These are phyloP conservation scores for Fusarium marasasianum DNA, from an alignment of 2,329 filamentous ascomycete species.

Conservation along the genomic window DNA sequence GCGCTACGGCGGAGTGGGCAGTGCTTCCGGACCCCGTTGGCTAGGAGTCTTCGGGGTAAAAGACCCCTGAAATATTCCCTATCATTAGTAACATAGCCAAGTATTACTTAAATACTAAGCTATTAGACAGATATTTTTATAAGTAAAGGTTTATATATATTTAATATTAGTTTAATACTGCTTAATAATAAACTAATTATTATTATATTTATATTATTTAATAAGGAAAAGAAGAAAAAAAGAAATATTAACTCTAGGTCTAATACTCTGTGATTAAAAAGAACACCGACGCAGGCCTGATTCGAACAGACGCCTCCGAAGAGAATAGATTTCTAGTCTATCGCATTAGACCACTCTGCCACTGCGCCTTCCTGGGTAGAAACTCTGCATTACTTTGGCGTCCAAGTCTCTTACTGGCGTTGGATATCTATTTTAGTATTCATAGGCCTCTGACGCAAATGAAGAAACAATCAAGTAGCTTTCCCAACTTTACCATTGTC, in stretches of 20 bases:
- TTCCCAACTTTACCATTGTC: too few species aligned
- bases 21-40: slow-evolving; percentile 5
- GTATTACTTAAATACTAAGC: background rate
- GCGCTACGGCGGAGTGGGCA: background rate
- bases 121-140: background rate
- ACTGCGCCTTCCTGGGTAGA: slow-evolving; percentile 15
- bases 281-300: slow-evolving; percentile 27
- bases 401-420: accelerated
- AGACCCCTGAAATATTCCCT: slow-evolving; percentile 5
- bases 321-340: slow-evolving; percentile 36
- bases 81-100: background rate
- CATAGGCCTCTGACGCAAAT: too few species aligned
- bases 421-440: background rate
- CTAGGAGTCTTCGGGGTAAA: background rate
- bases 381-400: accelerated
- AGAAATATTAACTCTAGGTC: background rate
- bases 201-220: too few species aligned
- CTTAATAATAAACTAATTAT: too few species aligned
- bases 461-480: background rate
- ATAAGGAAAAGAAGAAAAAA: background rate
- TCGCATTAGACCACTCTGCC: slow-evolving; percentile 35
- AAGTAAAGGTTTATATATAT: too few species aligned
- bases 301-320: slow-evolving; percentile 32
- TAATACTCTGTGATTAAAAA: too few species aligned
- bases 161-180: too few species aligned